These are phyloP conservation scores for Xylariales sp. DNA, from an alignment of 2,329 filamentous ascomycete species.

Conservation along the genomic window DNA sequence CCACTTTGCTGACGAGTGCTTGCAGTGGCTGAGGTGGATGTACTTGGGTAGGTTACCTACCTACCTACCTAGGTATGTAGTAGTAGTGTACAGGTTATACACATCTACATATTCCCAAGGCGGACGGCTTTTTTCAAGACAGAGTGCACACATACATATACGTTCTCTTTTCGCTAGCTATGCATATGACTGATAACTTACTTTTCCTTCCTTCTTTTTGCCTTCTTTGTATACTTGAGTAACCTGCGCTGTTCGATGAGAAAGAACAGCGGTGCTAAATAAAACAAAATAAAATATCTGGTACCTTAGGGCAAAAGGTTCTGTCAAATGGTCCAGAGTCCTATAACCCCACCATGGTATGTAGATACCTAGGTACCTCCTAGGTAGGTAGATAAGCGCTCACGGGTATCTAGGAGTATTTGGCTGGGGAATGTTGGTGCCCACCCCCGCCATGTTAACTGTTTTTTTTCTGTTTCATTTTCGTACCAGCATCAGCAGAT, in stretches of 20 bases:
- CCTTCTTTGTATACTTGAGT: too few relatives aligned
- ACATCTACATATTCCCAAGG: background rate
- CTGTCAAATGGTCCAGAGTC: too few relatives aligned
- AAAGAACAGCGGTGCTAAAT: too few relatives aligned
- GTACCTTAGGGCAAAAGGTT: too few relatives aligned
- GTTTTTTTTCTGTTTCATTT: background rate
- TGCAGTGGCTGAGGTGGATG: conserved; percentile 18
- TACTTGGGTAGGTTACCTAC: background rate
- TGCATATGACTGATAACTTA: too few relatives aligned
- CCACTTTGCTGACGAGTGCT: conserved; percentile 23
- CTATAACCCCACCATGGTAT: too few relatives aligned
- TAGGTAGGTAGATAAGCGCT: background rate
- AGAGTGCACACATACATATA: too few relatives aligned
- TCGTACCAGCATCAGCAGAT: background rate
- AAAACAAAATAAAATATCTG: too few relatives aligned
- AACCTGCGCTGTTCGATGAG: too few relatives aligned
- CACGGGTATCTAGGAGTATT: background rate
- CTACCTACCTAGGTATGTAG: background rate
- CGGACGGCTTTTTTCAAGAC: background rate
- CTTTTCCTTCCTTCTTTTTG: too few relatives aligned
- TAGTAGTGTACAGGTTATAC: too few relatives aligned
- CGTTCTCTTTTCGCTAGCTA: too few relatives aligned
- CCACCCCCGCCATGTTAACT: conserved; percentile 27
- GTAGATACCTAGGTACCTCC: background rate
- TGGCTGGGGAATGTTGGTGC: background rate